Conservation (phyloP, 1,284 basidiomycete genomes). For the Lignosus rhinocerotis region DNA sequence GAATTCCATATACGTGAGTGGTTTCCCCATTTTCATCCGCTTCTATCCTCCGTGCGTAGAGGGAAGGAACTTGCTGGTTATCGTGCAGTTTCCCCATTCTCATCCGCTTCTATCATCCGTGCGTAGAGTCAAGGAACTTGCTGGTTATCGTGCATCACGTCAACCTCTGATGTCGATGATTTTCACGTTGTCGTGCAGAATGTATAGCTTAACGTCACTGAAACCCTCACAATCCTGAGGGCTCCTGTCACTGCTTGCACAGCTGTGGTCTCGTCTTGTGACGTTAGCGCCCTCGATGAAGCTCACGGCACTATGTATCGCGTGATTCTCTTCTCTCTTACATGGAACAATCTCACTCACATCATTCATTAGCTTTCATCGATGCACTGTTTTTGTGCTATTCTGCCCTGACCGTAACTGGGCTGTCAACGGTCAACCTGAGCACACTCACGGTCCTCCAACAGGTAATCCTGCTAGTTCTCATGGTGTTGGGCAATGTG, state of each 20-base stretch:
- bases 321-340: not conserved
- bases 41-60: not conserved
- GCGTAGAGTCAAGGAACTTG: not conserved
- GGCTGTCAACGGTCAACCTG: constrained; percentile 51
- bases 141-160: no score
- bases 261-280: constrained; percentile 5
- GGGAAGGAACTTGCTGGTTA: not conserved
- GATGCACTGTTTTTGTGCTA: constrained; percentile 66
- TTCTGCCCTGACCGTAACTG: constrained; percentile 64
- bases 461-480: constrained; percentile 55
- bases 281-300: not conserved
- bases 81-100: not conserved
- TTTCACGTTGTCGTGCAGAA: not conserved
- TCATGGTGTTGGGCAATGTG: constrained; percentile 43
- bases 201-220: not conserved
- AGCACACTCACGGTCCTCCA: constrained; percentile 58
- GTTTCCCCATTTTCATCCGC: not conserved
- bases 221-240: no score
- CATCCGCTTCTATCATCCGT: not conserved
- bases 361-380: constrained; percentile 39
- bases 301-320: not conserved
- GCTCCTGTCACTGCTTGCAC: not conserved
- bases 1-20: constrained; percentile 40
- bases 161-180: no score
- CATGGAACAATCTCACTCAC: not conserved